A percentile compares a stretch with the other conserved stretches of the same genome.
phyloP scores from a whole-genome alignment of 2,329 filamentous ascomycete species.

The Cladophialophora chaetospira region DNA sequence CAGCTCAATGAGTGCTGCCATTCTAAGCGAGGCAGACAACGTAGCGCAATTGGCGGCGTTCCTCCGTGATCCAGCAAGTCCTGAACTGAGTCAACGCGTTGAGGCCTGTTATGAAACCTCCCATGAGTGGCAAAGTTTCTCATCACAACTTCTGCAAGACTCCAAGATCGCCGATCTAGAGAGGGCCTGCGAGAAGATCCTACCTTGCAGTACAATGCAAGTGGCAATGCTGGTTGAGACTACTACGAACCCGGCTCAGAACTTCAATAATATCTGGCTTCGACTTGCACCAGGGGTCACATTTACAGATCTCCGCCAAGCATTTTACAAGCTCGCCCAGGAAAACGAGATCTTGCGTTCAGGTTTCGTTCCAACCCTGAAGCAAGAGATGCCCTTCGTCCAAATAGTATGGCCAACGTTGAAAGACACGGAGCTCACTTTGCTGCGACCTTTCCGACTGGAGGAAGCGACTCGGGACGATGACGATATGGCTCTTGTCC shows the following conservation, averaged over 20 bases:
- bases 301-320: conserved; percentile 47
- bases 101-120: conserved; percentile 5
- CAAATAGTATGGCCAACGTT: conserved; percentile 66
- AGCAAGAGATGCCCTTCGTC: conserved; percentile 52
- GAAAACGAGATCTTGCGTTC: conserved; percentile 71
- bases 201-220: conserved; percentile 73
- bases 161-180: background rate
- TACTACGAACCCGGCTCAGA: conserved; percentile 58
- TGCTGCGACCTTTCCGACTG: conserved; percentile 63
- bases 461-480: conserved; percentile 2
- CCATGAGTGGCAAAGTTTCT: conserved; percentile 18
- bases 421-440: conserved; percentile 38
- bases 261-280: conserved; percentile 77
- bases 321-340: conserved; percentile 54
- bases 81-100: background rate
- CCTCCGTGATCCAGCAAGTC: background rate
- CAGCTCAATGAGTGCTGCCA: conserved; percentile 58
- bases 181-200: conserved; percentile 41
- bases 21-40: conserved; percentile 62
- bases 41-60: conserved; percentile 36
- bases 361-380: conserved; percentile 64
- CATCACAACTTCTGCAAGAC: background rate
- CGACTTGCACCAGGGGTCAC: conserved; percentile 49
- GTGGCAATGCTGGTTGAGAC: conserved; percentile 80
- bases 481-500: conserved; percentile 46